Conservation (phyloP, 306 rosid species). For the Cicer arietinum region DNA sequence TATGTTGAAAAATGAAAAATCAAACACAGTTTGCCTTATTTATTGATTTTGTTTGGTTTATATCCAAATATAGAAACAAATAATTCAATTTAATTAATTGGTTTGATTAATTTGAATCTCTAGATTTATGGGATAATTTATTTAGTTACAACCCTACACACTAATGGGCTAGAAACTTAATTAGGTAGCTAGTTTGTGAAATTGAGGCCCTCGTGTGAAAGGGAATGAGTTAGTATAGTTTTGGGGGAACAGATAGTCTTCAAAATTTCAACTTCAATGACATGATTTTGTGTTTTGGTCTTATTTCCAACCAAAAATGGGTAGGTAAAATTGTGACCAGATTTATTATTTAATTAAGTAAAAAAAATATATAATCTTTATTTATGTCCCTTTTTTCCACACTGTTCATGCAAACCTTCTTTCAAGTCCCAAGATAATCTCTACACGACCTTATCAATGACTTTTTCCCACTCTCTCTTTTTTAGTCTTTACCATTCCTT, state of each 20-base stretch:
- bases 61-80: no score
- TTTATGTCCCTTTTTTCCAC: background rate
- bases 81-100: no score
- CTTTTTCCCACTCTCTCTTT: slow-evolving; percentile 49
- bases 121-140: no score
- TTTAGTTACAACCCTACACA: background rate
- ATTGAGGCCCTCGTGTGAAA: slow-evolving; percentile 41
- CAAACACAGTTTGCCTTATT: no score
- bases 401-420: slow-evolving; percentile 41
- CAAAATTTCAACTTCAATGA: slow-evolving; percentile 46
- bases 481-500: slow-evolving; percentile 26
- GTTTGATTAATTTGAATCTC: no score
- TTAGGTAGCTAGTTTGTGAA: slow-evolving; percentile 34
- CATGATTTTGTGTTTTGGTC: slow-evolving; percentile 49
- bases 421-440: slow-evolving; percentile 72
- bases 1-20: no score
- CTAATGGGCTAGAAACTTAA: slow-evolving; percentile 14
- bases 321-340: slow-evolving; percentile 36
- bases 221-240: slow-evolving; percentile 26
- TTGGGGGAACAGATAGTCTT: slow-evolving; percentile 49
- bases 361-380: background rate
- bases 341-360: background rate
- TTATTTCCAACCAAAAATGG: slow-evolving; percentile 37
- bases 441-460: slow-evolving; percentile 30
- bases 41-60: no score